Evolutionary conservation across 345 rosid species (phyloP).

Genomic region (Garcia nutans): DNA sequence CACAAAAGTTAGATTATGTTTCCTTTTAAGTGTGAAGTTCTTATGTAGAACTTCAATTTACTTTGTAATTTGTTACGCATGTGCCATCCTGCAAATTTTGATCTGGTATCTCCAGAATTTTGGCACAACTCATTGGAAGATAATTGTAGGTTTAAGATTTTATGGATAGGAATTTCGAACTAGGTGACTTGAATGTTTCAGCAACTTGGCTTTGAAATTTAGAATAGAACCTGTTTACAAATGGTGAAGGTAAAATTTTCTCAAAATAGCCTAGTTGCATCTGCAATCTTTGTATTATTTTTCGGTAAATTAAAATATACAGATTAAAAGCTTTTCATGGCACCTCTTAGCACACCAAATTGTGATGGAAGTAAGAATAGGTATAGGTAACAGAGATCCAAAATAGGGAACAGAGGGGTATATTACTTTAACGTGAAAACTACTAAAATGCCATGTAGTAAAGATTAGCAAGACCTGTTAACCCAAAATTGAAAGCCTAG

Average conservation of each 20-base stretch:
- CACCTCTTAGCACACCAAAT: not conserved
- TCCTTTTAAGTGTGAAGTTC: not conserved
- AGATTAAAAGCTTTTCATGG: not conserved
- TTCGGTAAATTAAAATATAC: not conserved
- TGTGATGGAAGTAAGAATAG: not conserved
- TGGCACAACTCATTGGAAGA: not conserved
- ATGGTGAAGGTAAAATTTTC: not conserved
- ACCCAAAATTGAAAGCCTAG: too few relatives aligned
- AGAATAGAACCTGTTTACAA: not conserved
- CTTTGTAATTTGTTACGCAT: not conserved
- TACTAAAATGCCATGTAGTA: too few relatives aligned
- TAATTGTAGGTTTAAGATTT: not conserved
- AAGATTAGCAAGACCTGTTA: too few relatives aligned
- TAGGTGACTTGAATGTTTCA: not conserved
- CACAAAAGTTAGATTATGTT: not conserved
- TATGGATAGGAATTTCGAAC: not conserved
- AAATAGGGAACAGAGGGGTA: not conserved
- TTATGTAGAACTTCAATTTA: not conserved
- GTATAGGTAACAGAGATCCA: not conserved
- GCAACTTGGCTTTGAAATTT: not conserved
- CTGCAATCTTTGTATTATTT: too few relatives aligned
- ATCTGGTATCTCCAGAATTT: not conserved
- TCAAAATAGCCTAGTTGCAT: too few relatives aligned
- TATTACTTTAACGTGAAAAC: too few relatives aligned
- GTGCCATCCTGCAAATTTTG: not conserved